Base-by-base conservation (phyloP, 2,329 filamentous ascomycete genomes). In the Thyridium curvatum region DNA sequence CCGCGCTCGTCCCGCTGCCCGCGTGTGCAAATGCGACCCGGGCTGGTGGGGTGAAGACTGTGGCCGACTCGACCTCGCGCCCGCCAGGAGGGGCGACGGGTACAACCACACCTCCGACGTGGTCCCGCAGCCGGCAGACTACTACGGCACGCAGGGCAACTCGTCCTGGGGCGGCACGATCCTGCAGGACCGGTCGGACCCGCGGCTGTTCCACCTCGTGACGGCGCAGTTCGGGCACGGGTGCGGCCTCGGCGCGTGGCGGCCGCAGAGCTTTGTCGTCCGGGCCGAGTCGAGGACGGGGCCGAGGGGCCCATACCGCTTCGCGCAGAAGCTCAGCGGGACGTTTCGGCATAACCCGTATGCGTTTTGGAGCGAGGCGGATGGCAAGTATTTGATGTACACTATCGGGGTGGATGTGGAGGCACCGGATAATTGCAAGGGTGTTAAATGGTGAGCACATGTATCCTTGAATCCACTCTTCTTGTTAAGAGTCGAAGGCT, bases 1-100 rank as follows among this genome's bases (percentile, higher is more conserved):
- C 76, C 32, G 58, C 63, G 29, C 72, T 64, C 36, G 65, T 69
- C 7, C 81, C 77, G 12, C 74, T 77, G 10, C 21, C 10, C 33
- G 10, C 8, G 16, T 12, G 12, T 59, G 56, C 35, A 13, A 26
- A 2, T 59, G 56, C 30, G 69, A 72, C 35, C 45, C 60, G 0
- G 68, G 69, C 10, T 72, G 69, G 68, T 56, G 52, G 13, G 60
- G 55, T 1, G 40, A 48, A 2, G 65, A 70, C 45, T 73, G 69
- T 39, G 61, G 68, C 4, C 51, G 59, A 8, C 56, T 73, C 0
- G 66, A 72, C 39, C 54, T 72, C 3, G 54, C 52, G 2, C 66
- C 68, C 0, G 66, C 61, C 1, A 59, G 53, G 4, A 50, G 59
- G 29, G 50, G 54, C 32, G 60, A 58, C 0, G 69, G 69, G 1